A percentile compares a stretch with the other conserved stretches of the same genome.
Evolutionary conservation across 768 basidiomycete species (phyloP).

Genomic region (Coprinellus aureogranulatus): DNA sequence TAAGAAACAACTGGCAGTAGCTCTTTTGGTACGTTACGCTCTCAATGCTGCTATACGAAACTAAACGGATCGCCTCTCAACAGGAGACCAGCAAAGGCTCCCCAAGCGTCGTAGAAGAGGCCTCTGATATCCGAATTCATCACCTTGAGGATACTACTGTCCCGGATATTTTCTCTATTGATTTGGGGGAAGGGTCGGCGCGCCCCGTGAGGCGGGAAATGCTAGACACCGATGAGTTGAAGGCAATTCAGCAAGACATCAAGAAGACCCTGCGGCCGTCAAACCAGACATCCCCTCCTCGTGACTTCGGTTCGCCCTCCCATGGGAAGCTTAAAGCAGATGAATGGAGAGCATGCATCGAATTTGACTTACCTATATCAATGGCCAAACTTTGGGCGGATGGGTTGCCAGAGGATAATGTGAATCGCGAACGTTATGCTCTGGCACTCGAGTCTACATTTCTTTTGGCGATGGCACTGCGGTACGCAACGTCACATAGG

Average conservation of each 20-base stretch:
- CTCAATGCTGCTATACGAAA: too few species aligned
- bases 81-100: too few species aligned
- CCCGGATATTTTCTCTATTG: too few species aligned
- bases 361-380: conserved; percentile 20
- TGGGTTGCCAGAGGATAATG: too few species aligned
- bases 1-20: too few species aligned
- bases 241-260: conserved; percentile 9
- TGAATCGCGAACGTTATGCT: not conserved
- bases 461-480: conserved; percentile 13
- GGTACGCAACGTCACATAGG: conserved; percentile 6
- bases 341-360: conserved; percentile 20
- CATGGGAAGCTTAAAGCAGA: conserved; percentile 24
- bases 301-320: conserved; percentile 11
- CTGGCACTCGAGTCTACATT: conserved; percentile 1
- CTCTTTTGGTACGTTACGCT: too few species aligned
- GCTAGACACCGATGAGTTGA: conserved; percentile 5
- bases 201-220: not conserved
- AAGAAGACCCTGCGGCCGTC: conserved; percentile 6
- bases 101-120: too few species aligned
- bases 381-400: conserved; percentile 5
- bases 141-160: too few species aligned
- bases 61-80: too few species aligned
- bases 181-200: not conserved
- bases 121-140: too few species aligned
- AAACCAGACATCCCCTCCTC: conserved; percentile 3